These are phyloP conservation scores for Sclerotinia sclerotiorum DNA, from an alignment of 2,329 filamentous ascomycete genomes.

Conservation along the genomic window DNA sequence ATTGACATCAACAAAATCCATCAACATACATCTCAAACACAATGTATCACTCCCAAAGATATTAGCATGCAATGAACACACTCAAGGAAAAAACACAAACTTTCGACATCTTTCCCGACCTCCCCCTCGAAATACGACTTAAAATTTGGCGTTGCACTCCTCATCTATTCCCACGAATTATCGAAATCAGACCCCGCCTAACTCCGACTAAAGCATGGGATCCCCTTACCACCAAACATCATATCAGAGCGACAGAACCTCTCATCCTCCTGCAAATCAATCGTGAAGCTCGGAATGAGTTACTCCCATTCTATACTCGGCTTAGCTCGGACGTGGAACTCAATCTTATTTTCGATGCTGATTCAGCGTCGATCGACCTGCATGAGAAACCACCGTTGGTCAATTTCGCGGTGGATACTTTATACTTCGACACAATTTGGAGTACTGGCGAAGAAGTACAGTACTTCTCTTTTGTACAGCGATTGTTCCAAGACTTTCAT, in stretches of 20 bases:
- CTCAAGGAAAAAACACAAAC: neutral
- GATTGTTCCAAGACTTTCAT: neutral
- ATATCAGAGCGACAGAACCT: neutral
- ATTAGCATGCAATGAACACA: neutral
- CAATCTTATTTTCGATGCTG: neutral
- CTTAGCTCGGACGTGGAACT: slow-evolving; percentile 6
- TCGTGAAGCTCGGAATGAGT: neutral
- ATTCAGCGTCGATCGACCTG: neutral
- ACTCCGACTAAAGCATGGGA: slow-evolving; percentile 6
- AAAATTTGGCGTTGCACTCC: neutral
- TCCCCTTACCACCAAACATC: slow-evolving; percentile 13
- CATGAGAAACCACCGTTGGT: neutral
- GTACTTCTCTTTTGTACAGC: slow-evolving; percentile 7
- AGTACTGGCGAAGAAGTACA: neutral
- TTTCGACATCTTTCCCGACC: neutral
- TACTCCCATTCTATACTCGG: neutral
- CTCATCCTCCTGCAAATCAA: neutral
- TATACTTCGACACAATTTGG: slow-evolving; percentile 14
- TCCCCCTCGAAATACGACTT: neutral
- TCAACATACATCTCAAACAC: neutral
- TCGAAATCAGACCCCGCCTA: slow-evolving; percentile 10
- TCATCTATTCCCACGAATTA: slow-evolving; percentile 11
- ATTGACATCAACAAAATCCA: neutral
- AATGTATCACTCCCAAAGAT: neutral
- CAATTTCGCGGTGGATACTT: neutral